Evolutionary conservation across 2,329 filamentous ascomycete genomes (phyloP).

Genomic region (Xylariaceae sp.): DNA sequence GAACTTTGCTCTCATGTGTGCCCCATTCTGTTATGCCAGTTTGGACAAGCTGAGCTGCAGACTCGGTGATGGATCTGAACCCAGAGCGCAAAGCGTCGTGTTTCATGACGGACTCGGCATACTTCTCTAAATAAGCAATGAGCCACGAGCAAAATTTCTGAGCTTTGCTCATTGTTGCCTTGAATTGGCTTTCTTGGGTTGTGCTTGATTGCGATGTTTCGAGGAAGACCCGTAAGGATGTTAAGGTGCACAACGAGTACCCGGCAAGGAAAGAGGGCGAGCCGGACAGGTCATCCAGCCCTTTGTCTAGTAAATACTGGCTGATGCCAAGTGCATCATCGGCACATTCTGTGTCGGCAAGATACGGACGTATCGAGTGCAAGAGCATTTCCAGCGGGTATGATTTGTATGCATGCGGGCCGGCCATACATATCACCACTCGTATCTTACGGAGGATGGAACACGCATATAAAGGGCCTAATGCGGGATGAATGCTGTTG

Average conservation of each 20-base stretch:
- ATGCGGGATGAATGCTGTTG: conserved; percentile 73
- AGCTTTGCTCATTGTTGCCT: conserved; percentile 70
- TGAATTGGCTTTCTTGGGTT: conserved; percentile 80
- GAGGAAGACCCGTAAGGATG: conserved; percentile 73
- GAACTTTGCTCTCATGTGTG: conserved; percentile 72
- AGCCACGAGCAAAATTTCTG: conserved; percentile 78
- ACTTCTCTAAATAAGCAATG: conserved; percentile 61
- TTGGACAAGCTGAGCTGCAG: conserved; percentile 63
- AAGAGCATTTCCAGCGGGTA: conserved; percentile 91
- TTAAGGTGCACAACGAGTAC: conserved; percentile 72
- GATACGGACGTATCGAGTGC: conserved; percentile 71
- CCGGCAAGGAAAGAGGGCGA: conserved; percentile 76
- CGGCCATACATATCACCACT: conserved; percentile 74
- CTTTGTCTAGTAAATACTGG: conserved; percentile 74
- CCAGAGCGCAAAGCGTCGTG: conserved; percentile 47
- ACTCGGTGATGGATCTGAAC: conserved; percentile 64
- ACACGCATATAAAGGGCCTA: conserved; percentile 84
- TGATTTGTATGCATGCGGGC: conserved; percentile 64
- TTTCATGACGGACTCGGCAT: conserved; percentile 51
- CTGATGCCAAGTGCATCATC: conserved; percentile 86
- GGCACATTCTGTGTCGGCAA: conserved; percentile 81
- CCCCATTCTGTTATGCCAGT: conserved; percentile 66
- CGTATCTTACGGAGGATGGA: conserved; percentile 82
- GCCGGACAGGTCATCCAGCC: conserved; percentile 59
- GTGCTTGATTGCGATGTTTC: conserved; percentile 72